Base-by-base conservation (phyloP, 345 rosid genomes). In the Eucalyptus tenuipes region DNA sequence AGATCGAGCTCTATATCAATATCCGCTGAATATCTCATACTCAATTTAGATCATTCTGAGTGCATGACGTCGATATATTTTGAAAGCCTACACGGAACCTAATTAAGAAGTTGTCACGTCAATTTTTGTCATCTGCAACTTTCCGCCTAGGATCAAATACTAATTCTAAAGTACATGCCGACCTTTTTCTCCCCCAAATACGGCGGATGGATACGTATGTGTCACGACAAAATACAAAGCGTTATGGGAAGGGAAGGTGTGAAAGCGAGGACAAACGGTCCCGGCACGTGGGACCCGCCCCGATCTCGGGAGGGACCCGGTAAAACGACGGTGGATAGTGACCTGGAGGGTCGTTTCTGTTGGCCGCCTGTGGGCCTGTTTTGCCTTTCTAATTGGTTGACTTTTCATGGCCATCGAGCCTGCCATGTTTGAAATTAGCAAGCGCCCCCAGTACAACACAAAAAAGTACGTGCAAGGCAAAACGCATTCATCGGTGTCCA, bases 1-100 rank as follows among this genome's bases (percentile, higher is more conserved):
- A 15, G 29, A 40, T 40, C 5, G 0, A 64, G 5, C 3, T 13
- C 0, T 61, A 13, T 29, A 33, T 31, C 3, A 66, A 31, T 66
- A 14, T 14, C 10, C 0, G 5, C 0, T 2, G 0, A n/a, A 64
- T 66, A 66, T 66, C 11, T n/a, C 5, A 31, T 8, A 31, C 11
- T 4, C 12, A 2, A n/a, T 7, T 8, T 17, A 15, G 22, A 66
- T 66, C 79, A 31, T 31, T 3, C 0, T 6, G 3, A 7, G 40
- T 6, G 11, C 22, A 66, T 20, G 13, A 37, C 2, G 13, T 71
- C 7, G 2, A 33, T 33, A 20, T 3, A n/a, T 68, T 33, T 33
- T 16, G 7, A 68, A 68, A 68, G 24, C 10, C 4, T 11, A 37
- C 12, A 31, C 5, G 22, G 2, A 17, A 6, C 33, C 24, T 68